These are phyloP conservation scores for Colletotrichum sp. DNA, from an alignment of 2,329 filamentous ascomycete species.

Conservation along the genomic window DNA sequence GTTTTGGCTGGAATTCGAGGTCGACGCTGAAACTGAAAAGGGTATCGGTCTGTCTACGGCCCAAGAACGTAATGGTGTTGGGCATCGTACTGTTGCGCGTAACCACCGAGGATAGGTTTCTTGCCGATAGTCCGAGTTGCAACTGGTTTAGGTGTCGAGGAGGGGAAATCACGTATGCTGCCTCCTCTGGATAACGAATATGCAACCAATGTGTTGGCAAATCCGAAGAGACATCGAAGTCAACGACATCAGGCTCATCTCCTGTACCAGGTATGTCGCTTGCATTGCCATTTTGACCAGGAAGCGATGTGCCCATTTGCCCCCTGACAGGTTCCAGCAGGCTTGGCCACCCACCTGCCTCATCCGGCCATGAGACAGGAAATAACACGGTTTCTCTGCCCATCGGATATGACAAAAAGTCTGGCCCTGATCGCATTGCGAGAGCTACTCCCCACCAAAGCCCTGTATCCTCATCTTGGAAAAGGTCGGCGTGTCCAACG, in stretches of 20 bases:
- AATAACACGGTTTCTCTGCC: slow-evolving; percentile 57
- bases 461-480: slow-evolving; percentile 55
- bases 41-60: background rate
- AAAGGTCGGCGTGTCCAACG: slow-evolving; percentile 57
- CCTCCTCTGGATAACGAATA: background rate
- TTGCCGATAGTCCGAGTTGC: background rate
- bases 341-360: slow-evolving; percentile 37
- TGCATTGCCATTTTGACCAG: background rate
- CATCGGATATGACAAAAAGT: slow-evolving; percentile 54
- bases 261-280: background rate
- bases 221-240: background rate
- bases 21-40: background rate
- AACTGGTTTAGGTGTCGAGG: background rate
- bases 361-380: slow-evolving; percentile 35
- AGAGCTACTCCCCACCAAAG: slow-evolving; percentile 59
- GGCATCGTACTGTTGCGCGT: background rate
- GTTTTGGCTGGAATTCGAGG: background rate
- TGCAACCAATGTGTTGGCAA: background rate
- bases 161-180: background rate
- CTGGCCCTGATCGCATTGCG: slow-evolving; percentile 49
- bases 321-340: slow-evolving; percentile 21
- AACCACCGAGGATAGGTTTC: background rate
- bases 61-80: background rate
- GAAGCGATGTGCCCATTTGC: background rate
- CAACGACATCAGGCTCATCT: background rate